Percentiles rank a stretch among this genome's conserved stretches.
These are phyloP conservation scores for Protoeuglena noctilucae DNA, from an alignment of 139 green algal species.

Conservation along the genomic window DNA sequence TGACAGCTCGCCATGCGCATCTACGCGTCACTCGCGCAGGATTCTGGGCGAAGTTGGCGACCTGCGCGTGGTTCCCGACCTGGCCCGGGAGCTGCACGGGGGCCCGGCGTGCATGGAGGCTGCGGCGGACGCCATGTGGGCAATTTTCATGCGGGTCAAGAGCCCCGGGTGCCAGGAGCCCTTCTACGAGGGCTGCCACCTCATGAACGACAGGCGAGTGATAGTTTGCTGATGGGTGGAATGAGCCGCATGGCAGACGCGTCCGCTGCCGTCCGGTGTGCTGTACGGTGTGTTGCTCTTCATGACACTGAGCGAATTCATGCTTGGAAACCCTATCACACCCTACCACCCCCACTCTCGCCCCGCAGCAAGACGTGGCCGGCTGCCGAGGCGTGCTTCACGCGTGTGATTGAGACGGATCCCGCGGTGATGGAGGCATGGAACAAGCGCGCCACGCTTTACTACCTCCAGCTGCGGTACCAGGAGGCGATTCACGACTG, in stretches of 20 bases:
- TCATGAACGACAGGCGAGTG: background rate
- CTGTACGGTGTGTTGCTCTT: conserved; percentile 13
- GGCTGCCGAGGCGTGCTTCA: background rate
- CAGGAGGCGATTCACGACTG: conserved; percentile 31
- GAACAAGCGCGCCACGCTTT: conserved; percentile 53
- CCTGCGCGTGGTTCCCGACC: conserved; percentile 12
- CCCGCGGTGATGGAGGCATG: conserved; percentile 20
- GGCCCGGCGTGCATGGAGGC: conserved; percentile 13
- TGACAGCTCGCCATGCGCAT: too few species aligned
- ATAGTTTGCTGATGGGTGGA: background rate
- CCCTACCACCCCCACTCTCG: too few species aligned
- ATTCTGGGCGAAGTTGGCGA: conserved; percentile 23
- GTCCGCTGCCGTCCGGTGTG: conserved; percentile 1
- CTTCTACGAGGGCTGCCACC: background rate
- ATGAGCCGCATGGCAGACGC: background rate
- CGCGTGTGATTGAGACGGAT: background rate
- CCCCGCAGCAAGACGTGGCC: background rate
- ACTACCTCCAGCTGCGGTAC: conserved; percentile 36
- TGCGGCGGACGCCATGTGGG: conserved; percentile 29
- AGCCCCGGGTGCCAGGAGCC: background rate
- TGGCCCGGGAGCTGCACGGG: conserved; percentile 16
- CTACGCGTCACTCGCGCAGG: too few species aligned
- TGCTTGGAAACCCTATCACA: too few species aligned
- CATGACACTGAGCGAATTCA: background rate
- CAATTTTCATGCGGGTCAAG: conserved; percentile 23